These are phyloP conservation scores for Austroboletus novae-zelandiae DNA, from an alignment of 1,284 basidiomycete species.

Conservation along the genomic window DNA sequence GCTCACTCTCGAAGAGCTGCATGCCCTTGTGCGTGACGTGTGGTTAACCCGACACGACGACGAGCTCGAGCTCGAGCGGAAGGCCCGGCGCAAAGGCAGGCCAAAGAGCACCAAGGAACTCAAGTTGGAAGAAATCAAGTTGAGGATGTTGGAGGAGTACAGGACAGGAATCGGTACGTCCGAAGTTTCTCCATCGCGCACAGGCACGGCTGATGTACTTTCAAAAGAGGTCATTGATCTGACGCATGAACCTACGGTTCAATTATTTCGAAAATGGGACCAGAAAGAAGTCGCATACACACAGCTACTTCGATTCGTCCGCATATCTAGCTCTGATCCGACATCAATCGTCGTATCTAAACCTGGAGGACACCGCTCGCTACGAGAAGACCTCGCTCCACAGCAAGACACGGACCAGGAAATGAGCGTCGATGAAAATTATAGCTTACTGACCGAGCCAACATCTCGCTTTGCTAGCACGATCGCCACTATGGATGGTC, in stretches of 20 bases:
- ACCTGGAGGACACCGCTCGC: conserved; percentile 54
- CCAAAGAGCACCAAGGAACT: conserved; percentile 72
- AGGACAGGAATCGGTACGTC: conserved; percentile 79
- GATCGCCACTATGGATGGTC: conserved; percentile 43
- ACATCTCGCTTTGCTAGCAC: conserved; percentile 40
- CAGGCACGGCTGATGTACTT: conserved; percentile 1
- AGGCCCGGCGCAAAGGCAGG: conserved; percentile 69
- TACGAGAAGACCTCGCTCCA: conserved; percentile 16
- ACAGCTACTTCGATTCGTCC: conserved; percentile 72
- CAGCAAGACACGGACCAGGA: conserved; percentile 18
- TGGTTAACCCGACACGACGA: conserved; percentile 77
- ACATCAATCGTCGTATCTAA: conserved; percentile 50
- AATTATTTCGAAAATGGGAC: conserved; percentile 76
- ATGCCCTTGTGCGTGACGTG: conserved; percentile 62
- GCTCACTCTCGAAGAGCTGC: conserved; percentile 67
- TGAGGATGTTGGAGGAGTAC: conserved; percentile 71
- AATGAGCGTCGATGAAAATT: conserved; percentile 35
- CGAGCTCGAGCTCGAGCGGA: conserved; percentile 62
- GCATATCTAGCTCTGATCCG: conserved; percentile 60
- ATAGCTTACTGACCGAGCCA: conserved; percentile 32
- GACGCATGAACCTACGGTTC: conserved; percentile 70
- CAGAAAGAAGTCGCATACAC: conserved; percentile 72
- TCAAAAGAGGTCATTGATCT: conserved; percentile 78
- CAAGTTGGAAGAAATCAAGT: conserved; percentile 71
- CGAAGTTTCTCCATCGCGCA: background rate